phyloP scores from a whole-genome alignment of 1,284 basidiomycete genomes.

The Sutorius eximius region DNA sequence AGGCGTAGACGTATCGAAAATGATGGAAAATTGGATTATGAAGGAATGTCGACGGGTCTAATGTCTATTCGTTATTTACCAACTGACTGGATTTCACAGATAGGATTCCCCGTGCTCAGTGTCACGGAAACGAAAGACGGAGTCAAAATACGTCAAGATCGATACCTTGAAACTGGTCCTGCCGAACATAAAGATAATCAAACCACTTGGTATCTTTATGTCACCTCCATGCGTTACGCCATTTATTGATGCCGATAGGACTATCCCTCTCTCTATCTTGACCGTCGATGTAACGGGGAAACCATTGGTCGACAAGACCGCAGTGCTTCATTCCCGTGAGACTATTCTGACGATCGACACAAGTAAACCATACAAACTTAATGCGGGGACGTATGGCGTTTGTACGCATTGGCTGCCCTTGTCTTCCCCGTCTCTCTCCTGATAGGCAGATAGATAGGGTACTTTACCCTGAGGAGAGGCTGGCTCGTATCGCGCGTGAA shows the following conservation, averaged over 20 bases:
- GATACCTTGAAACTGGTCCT: slow-evolving; percentile 87
- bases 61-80: neutral
- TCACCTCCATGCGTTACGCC: neutral
- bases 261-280: slow-evolving; percentile 79
- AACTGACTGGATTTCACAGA: slow-evolving; percentile 39
- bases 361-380: slow-evolving; percentile 80
- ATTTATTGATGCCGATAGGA: slow-evolving; percentile 44
- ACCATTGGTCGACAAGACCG: slow-evolving; percentile 58
- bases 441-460: slow-evolving; percentile 72
- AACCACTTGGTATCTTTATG: slow-evolving; percentile 72
- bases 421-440: neutral
- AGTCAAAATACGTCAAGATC: slow-evolving; percentile 83
- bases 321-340: slow-evolving; percentile 73
- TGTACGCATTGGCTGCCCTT: slow-evolving; percentile 52
- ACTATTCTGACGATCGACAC: slow-evolving; percentile 68
- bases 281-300: slow-evolving; percentile 63
- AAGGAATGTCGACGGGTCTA: slow-evolving; percentile 49
- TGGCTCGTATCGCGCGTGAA: slow-evolving; percentile 78
- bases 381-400: slow-evolving; percentile 86
- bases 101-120: slow-evolving; percentile 86
- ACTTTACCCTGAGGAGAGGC: slow-evolving; percentile 80
- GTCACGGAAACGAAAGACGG: slow-evolving; percentile 77
- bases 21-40: slow-evolving; percentile 94
- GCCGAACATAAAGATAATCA: slow-evolving; percentile 83
- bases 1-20: slow-evolving; percentile 66